Conservation (phyloP, 2,329 filamentous ascomycete species). For the Hypoxylon sp. region DNA sequence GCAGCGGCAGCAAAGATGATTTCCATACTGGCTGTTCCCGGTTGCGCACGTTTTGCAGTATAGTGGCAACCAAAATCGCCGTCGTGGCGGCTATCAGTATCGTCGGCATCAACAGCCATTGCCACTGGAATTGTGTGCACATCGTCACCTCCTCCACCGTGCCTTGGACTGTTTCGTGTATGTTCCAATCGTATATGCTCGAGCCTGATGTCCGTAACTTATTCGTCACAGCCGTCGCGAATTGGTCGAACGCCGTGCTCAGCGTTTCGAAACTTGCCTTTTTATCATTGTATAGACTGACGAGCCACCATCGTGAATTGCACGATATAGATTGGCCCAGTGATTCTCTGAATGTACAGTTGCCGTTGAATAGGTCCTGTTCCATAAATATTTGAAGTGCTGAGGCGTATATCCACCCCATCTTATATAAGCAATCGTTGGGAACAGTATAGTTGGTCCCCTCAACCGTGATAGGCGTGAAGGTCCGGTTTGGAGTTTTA, state of each 20-base stretch:
- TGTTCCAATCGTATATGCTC: conserved; percentile 7
- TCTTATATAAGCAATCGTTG: conserved; percentile 32
- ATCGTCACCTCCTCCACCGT: conserved; percentile 28
- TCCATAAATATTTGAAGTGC: conserved; percentile 17
- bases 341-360: conserved; percentile 14
- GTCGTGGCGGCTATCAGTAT: conserved; percentile 18
- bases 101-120: conserved; percentile 34
- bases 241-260: conserved; percentile 21
- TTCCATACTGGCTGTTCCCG: conserved; percentile 35
- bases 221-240: conserved; percentile 33
- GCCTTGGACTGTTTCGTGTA: conserved; percentile 15
- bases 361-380: conserved; percentile 13
- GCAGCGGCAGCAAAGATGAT: conserved; percentile 31
- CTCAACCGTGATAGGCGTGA: conserved; percentile 25
- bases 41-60: conserved; percentile 24
- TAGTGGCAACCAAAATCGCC: conserved; percentile 17
- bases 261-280: conserved; percentile 25
- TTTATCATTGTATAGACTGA: conserved; percentile 21
- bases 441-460: conserved; percentile 29
- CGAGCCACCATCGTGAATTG: conserved; percentile 29
- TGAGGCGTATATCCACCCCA: conserved; percentile 15
- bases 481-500: conserved; percentile 2
- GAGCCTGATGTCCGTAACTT: conserved; percentile 32
- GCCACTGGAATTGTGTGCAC: conserved; percentile 35
- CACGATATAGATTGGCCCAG: conserved; percentile 23